Base-by-base conservation (phyloP, 495 filamentous ascomycete species). In the Arthonia radiata region DNA sequence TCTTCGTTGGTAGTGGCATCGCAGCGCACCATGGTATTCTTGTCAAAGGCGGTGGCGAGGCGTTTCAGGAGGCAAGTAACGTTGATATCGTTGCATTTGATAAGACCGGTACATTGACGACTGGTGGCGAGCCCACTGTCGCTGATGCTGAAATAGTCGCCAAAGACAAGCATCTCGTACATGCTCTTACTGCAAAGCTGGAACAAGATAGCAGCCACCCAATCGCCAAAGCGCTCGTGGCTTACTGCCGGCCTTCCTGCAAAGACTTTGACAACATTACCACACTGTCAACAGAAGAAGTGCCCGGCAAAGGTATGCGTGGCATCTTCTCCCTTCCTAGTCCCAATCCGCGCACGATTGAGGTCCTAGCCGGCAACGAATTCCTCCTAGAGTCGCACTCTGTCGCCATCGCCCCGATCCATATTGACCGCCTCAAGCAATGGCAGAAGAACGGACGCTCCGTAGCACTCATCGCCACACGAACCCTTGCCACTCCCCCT, bases 21-120 rank as follows among this genome's bases (percentile, higher is more conserved):
- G 83, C 86, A 9, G 83, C 83, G 3, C 70, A 73, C 36, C 53
- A 82, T 39, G 83, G 86, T 4, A 89, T 94, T 26, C 51, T 94
- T 3, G 83, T 81, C 32, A 83, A 86, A 45, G 83, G 83, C n/a
- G 83, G 83, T 11, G 86, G 83, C 14, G 79, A 91, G 40, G 83
- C 86, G 1, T 93, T 94, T 39, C 77, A 94, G 46, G 81, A 89
- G 50, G 81, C 86, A 7, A 89, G 79, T 35, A 57, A 57, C 3
- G 57, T 93, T 4, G 76, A 89, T 42, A 71, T 68, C 29, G 66
- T 93, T 13, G 79, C 93, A 9, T 93, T 94, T 38, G 83, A 94
- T 53, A 94, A 94, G 53, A 94, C 83, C 0, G 83, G 83, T 0
- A 94, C 83, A 1, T 50, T 94, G 26, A 94, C 83, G 0, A 53